A percentile compares a stretch with the other conserved stretches of the same genome.
Evolutionary conservation across 306 rosid genomes (phyloP).

Genomic region (Malus sieversii): DNA sequence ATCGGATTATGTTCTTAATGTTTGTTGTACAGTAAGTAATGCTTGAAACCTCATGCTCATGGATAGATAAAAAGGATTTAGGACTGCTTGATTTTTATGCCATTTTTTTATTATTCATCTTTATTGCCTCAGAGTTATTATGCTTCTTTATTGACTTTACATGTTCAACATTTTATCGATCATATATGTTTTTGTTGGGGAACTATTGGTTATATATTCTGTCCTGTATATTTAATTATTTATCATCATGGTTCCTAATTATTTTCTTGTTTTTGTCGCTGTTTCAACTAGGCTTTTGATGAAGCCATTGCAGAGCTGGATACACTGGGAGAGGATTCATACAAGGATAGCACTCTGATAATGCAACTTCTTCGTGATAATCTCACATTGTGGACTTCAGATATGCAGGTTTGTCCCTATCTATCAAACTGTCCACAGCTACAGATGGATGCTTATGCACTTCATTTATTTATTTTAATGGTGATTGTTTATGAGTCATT

Average conservation of each 20-base stretch:
- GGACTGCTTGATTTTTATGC: too few species aligned
- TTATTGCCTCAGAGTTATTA: too few species aligned
- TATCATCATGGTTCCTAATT: background rate
- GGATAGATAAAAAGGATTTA: too few species aligned
- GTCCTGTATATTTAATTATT: background rate
- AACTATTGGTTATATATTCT: background rate
- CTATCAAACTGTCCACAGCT: background rate
- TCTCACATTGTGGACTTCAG: constrained; percentile 38
- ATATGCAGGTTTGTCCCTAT: constrained; percentile 14
- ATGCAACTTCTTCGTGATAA: constrained; percentile 41
- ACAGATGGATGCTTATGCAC: background rate
- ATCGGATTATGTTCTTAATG: too few species aligned
- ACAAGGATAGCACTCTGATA: constrained; percentile 38
- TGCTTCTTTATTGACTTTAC: too few species aligned
- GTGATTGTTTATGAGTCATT: background rate
- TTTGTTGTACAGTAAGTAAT: too few species aligned
- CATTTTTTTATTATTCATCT: too few species aligned
- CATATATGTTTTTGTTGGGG: too few species aligned
- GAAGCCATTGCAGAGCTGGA: constrained; percentile 39
- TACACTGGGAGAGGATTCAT: background rate
- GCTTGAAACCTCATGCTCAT: too few species aligned
- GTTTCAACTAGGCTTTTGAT: constrained; percentile 27
- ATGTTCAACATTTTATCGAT: too few species aligned
- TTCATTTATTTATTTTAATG: background rate
- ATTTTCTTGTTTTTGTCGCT: background rate